These are phyloP conservation scores for Polyplosphaeria fusca DNA, from an alignment of 495 filamentous ascomycete species.

Conservation along the genomic window DNA sequence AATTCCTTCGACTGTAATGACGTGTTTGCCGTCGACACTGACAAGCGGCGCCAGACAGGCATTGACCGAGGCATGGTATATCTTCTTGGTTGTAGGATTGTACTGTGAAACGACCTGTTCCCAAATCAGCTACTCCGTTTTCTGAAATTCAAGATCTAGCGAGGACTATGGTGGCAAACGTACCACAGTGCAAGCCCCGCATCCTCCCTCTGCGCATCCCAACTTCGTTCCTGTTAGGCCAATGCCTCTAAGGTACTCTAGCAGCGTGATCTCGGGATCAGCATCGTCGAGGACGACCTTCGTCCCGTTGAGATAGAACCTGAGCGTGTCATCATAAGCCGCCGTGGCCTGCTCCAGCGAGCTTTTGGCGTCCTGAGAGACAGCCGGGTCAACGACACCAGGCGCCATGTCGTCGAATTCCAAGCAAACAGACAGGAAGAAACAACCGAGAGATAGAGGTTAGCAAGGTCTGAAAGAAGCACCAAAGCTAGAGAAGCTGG, in stretches of 20 bases:
- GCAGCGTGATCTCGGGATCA: slow-evolving; percentile 86
- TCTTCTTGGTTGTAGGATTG: slow-evolving; percentile 83
- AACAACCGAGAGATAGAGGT: neutral
- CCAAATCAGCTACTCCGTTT: slow-evolving; percentile 4
- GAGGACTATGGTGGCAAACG: slow-evolving; percentile 32
- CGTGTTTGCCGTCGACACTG: slow-evolving; percentile 95
- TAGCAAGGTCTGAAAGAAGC: neutral
- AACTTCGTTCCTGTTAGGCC: slow-evolving; percentile 68
- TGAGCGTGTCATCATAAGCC: slow-evolving; percentile 57
- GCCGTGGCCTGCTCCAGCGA: slow-evolving; percentile 57
- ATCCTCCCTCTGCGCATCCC: slow-evolving; percentile 91
- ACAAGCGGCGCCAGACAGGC: slow-evolving; percentile 90
- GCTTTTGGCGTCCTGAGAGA: slow-evolving; percentile 43
- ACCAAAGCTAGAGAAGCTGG: neutral
- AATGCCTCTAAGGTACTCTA: slow-evolving; percentile 88
- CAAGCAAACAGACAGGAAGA: neutral
- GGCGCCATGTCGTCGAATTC: slow-evolving; percentile 53
- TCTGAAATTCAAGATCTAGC: no score
- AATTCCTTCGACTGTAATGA: slow-evolving; percentile 97
- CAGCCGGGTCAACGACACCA: slow-evolving; percentile 54
- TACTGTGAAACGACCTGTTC: slow-evolving; percentile 76
- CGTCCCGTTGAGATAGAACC: slow-evolving; percentile 96
- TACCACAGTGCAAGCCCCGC: slow-evolving; percentile 94
- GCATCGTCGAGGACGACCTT: slow-evolving; percentile 72
- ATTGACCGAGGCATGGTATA: slow-evolving; percentile 92